phyloP scores from a whole-genome alignment of 129 eudicot genomes.

The Silybum marianum region DNA sequence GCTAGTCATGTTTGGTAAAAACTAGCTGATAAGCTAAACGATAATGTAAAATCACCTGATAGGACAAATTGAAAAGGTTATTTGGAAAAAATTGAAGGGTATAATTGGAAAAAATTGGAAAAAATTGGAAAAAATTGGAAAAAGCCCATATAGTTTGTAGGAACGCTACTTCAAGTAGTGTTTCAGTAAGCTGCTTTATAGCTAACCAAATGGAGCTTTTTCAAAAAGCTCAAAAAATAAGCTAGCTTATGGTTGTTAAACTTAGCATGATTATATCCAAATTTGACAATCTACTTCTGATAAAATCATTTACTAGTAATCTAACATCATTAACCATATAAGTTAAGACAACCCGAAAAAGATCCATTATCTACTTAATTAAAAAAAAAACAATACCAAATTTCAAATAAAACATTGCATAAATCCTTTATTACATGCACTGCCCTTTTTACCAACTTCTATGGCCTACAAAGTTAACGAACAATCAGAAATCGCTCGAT shows the following conservation, averaged over 20 bases:
- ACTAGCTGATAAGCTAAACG: background rate
- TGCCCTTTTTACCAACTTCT: background rate
- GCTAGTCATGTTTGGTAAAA: too few species aligned
- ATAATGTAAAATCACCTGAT: background rate
- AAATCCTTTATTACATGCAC: background rate
- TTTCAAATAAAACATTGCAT: background rate
- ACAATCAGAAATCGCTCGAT: background rate
- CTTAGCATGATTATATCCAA: background rate
- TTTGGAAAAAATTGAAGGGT: background rate
- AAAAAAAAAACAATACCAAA: background rate
- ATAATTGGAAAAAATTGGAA: background rate
- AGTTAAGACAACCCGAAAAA: background rate
- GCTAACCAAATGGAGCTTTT: too few species aligned
- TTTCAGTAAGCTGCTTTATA: background rate
- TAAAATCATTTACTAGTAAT: background rate
- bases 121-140: too few species aligned
- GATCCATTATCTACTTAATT: background rate
- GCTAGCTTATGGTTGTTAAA: background rate
- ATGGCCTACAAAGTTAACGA: background rate
- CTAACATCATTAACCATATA: background rate
- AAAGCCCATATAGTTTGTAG: background rate
- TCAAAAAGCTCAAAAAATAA: background rate
- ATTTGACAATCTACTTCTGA: background rate
- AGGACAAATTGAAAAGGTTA: background rate
- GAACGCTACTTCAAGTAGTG: background rate